Evolutionary conservation across 768 basidiomycete species (phyloP).

Genomic region (Kwoniella botswanensis): DNA sequence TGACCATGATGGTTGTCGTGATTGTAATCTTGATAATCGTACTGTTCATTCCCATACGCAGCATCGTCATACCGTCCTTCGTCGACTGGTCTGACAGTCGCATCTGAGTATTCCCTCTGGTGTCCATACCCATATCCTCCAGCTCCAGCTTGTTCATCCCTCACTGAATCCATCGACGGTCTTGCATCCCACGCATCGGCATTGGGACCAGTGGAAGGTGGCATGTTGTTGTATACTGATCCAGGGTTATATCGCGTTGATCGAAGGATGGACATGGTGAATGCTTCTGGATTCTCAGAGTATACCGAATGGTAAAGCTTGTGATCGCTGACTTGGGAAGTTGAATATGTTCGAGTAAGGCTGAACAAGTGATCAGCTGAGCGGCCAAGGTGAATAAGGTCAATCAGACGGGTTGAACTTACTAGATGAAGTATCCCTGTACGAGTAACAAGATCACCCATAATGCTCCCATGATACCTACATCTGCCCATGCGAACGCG

Average conservation of each 20-base stretch:
- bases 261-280: constrained; percentile 56
- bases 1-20: constrained; percentile 14
- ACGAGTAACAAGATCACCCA: constrained; percentile 80
- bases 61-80: constrained; percentile 39
- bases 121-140: constrained; percentile 15
- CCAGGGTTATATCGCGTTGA: constrained; percentile 48
- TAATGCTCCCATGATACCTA: constrained; percentile 87
- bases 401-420: constrained; percentile 27
- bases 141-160: constrained; percentile 30
- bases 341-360: constrained; percentile 69
- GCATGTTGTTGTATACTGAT: constrained; percentile 39
- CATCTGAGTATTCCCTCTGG: constrained; percentile 18
- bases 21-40: constrained; percentile 12
- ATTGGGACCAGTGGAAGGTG: constrained; percentile 29
- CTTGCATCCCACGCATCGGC: constrained; percentile 55
- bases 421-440: constrained; percentile 66
- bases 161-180: constrained; percentile 44
- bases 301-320: constrained; percentile 76
- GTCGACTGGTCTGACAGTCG: constrained; percentile 19
- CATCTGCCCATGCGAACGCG: constrained; percentile 88
- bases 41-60: constrained; percentile 12
- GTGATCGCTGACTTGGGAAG: constrained; percentile 77
- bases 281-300: constrained; percentile 61
- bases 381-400: background rate
- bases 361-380: constrained; percentile 21